Evolutionary conservation across 192 early-diverging fungal genomes (phyloP).

Genomic region (Mortierella claussenii): DNA sequence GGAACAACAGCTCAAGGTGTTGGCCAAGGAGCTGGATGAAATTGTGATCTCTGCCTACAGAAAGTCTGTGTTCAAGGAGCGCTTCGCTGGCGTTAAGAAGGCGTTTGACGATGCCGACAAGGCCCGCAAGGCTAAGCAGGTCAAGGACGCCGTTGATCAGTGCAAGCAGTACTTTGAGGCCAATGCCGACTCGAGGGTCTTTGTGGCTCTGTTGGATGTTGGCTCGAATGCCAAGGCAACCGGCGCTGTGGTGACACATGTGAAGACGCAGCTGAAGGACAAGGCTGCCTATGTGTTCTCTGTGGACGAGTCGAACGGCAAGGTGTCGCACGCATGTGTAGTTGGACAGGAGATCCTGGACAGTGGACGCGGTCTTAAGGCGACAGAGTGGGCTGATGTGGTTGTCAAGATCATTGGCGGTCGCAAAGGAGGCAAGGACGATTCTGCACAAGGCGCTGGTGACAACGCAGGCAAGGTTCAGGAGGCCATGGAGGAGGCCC

Average conservation of each 20-base stretch:
- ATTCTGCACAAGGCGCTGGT: slow-evolving; percentile 92
- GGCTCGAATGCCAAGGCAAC: slow-evolving; percentile 90
- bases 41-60: slow-evolving; percentile 80
- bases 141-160: slow-evolving; percentile 71
- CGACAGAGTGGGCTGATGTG: slow-evolving; percentile 89
- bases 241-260: slow-evolving; percentile 76
- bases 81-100: slow-evolving; percentile 82
- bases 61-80: slow-evolving; percentile 80
- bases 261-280: slow-evolving; percentile 77
- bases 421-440: slow-evolving; percentile 95
- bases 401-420: slow-evolving; percentile 89
- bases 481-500: slow-evolving; percentile 80
- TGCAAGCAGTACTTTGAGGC: slow-evolving; percentile 48
- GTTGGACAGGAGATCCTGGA: slow-evolving; percentile 79
- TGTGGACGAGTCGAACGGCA: slow-evolving; percentile 71
- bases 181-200: slow-evolving; percentile 52
- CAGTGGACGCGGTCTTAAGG: slow-evolving; percentile 81
- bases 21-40: slow-evolving; percentile 83
- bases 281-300: slow-evolving; percentile 92
- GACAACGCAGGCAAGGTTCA: slow-evolving; percentile 69
- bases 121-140: slow-evolving; percentile 83
- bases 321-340: slow-evolving; percentile 85
- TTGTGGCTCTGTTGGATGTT: slow-evolving; percentile 79
- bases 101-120: slow-evolving; percentile 90
- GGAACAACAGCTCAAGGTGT: slow-evolving; percentile 81